A percentile compares a stretch with the other conserved stretches of the same genome.
Conservation (phyloP, 83 land plant species). For the Diphasiastrum complanatum region DNA sequence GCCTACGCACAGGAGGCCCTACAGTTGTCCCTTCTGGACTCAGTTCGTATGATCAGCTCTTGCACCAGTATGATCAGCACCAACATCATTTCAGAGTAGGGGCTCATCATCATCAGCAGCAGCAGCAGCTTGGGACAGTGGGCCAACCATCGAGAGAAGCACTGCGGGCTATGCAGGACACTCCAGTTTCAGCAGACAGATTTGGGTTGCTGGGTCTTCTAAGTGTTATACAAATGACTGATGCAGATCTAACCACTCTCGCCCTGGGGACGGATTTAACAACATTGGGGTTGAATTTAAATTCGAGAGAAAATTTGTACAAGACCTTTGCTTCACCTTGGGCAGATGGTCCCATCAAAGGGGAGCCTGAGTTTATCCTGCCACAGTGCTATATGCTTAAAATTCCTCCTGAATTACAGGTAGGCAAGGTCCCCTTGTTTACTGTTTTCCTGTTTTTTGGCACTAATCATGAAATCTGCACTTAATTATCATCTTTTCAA, state of each 20-base stretch:
- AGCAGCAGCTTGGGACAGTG: constrained; percentile 53
- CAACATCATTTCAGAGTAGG: constrained; percentile 57
- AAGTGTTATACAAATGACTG: constrained; percentile 12
- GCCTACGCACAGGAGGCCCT: constrained; percentile 13
- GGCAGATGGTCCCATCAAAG: constrained; percentile 13
- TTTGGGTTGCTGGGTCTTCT: neutral
- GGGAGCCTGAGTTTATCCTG: constrained; percentile 11
- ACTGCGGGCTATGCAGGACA: constrained; percentile 38
- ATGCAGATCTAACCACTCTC: constrained; percentile 10
- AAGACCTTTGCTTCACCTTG: constrained; percentile 15
- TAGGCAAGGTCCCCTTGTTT: too few species aligned
- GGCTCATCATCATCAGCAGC: constrained; percentile 30
- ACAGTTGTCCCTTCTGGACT: constrained; percentile 38
- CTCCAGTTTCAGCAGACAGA: constrained; percentile 28
- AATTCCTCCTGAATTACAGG: constrained; percentile 4
- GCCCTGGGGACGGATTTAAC: constrained; percentile 15
- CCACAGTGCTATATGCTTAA: constrained; percentile 8
- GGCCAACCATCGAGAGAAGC: constrained; percentile 50
- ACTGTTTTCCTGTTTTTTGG: neutral
- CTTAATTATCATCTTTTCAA: neutral
- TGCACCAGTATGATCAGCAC: constrained; percentile 77
- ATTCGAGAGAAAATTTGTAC: constrained; percentile 10
- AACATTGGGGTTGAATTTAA: constrained; percentile 7
- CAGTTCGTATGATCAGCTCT: constrained; percentile 67
- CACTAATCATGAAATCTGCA: too few species aligned